These are phyloP conservation scores for Panaeolus cyanescens DNA, from an alignment of 768 basidiomycete species.

Conservation along the genomic window DNA sequence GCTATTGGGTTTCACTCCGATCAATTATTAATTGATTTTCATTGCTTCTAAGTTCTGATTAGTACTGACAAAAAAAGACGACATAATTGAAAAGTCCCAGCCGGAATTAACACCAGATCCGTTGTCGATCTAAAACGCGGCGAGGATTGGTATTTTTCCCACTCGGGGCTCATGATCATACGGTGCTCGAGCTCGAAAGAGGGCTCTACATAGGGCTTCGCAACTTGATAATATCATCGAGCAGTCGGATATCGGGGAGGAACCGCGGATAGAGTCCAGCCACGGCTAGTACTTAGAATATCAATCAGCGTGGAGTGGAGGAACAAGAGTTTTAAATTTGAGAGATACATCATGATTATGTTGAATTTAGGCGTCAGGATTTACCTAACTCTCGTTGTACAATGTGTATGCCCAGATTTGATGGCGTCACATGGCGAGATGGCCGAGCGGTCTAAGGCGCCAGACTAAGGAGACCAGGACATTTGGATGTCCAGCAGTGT, in stretches of 20 bases:
- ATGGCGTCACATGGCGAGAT: slow-evolving; percentile 45
- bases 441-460: slow-evolving; percentile 91
- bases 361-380: too few species aligned
- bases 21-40: too few species aligned
- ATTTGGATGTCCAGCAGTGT: slow-evolving; percentile 23
- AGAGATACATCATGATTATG: neutral
- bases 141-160: too few species aligned
- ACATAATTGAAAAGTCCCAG: too few species aligned
- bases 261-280: neutral
- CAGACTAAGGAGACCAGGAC: slow-evolving; percentile 69
- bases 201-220: too few species aligned
- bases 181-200: too few species aligned
- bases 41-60: too few species aligned
- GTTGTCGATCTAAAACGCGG: too few species aligned
- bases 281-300: neutral
- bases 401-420: neutral
- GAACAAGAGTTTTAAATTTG: neutral
- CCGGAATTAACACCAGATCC: too few species aligned
- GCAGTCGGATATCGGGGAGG: neutral
- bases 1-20: too few species aligned
- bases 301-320: neutral
- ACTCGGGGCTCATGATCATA: too few species aligned
- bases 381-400: neutral
- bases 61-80: too few species aligned
- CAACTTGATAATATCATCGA: neutral